These are phyloP conservation scores for Sporothrix luriei DNA, from an alignment of 2,329 filamentous ascomycete species.

Conservation along the genomic window DNA sequence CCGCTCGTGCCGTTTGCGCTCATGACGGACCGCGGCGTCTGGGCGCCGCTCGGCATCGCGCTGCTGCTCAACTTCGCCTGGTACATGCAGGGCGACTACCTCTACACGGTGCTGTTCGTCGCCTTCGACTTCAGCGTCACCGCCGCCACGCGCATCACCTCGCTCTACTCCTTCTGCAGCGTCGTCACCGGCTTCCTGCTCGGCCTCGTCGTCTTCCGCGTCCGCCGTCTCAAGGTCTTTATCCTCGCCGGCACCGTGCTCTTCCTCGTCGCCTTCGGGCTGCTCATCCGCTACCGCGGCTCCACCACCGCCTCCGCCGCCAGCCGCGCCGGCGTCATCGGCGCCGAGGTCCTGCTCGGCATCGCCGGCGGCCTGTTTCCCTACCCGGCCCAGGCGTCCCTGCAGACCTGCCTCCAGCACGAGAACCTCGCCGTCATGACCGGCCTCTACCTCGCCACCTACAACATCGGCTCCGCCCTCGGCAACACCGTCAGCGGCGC, in stretches of 20 bases:
- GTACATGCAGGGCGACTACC: constrained; percentile 65
- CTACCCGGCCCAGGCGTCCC: constrained; percentile 52
- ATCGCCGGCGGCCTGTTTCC: constrained; percentile 66
- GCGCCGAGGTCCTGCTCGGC: constrained; percentile 63
- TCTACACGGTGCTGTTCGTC: constrained; percentile 64
- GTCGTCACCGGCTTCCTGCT: constrained; percentile 61
- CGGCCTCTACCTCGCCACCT: constrained; percentile 63
- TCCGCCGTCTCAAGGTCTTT: constrained; percentile 65
- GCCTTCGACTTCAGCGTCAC: constrained; percentile 61
- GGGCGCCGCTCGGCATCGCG: constrained; percentile 64
- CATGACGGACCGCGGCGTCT: constrained; percentile 65
- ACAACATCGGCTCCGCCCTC: constrained; percentile 63
- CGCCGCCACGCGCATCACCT: constrained; percentile 61
- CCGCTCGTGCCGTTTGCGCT: constrained; percentile 63
- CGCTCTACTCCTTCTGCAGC: constrained; percentile 60
- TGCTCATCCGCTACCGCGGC: constrained; percentile 66
- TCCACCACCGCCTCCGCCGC: constrained; percentile 44
- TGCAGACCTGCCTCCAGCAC: constrained; percentile 49
- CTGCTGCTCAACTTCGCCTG: constrained; percentile 60
- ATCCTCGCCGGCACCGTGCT: constrained; percentile 62
- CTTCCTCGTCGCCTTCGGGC: constrained; percentile 66
- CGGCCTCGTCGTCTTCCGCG: constrained; percentile 59
- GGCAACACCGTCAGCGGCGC: constrained; percentile 63
- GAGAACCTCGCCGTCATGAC: constrained; percentile 65
- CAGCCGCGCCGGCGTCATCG: constrained; percentile 60